Percentiles rank a stretch among this genome's conserved stretches.
Evolutionary conservation across 169 alveolate species (phyloP).

Genomic region (Cryptosporidium ubiquitum): DNA sequence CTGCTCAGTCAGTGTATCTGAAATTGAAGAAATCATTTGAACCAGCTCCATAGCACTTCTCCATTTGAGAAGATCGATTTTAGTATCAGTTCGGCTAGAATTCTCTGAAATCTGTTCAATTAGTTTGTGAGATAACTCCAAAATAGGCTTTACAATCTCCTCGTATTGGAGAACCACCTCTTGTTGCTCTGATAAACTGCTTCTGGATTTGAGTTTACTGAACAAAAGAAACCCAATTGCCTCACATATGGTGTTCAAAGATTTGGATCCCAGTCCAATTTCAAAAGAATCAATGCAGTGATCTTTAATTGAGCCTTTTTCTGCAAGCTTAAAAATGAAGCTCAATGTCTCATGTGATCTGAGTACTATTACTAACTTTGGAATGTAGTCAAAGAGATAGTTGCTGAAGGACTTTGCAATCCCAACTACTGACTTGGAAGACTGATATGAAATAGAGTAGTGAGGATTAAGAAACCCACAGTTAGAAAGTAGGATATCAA

Average conservation of each 20-base stretch:
- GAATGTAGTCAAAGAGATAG: not conserved
- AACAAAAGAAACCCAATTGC: slow-evolving; percentile 31
- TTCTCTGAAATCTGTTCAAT: slow-evolving; percentile 7
- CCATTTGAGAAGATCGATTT: slow-evolving; percentile 1
- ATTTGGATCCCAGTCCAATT: slow-evolving; percentile 10
- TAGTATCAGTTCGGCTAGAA: not conserved
- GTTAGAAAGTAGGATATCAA: slow-evolving; percentile 26
- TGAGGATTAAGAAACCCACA: slow-evolving; percentile 35
- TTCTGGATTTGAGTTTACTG: not conserved
- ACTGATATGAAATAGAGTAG: slow-evolving; percentile 5
- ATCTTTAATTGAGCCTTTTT: not conserved
- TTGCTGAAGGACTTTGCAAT: not conserved
- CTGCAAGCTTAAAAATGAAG: not conserved
- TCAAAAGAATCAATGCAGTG: not conserved
- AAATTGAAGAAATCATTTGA: slow-evolving; percentile 31
- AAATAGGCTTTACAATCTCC: slow-evolving; percentile 28
- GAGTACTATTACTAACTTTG: slow-evolving; percentile 3
- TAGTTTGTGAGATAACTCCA: slow-evolving; percentile 14
- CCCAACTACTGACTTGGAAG: slow-evolving; percentile 16
- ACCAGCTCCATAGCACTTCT: slow-evolving; percentile 44
- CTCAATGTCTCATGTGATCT: slow-evolving; percentile 33
- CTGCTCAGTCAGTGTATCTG: slow-evolving; percentile 40
- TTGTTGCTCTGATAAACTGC: not conserved
- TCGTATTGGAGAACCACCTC: slow-evolving; percentile 25
- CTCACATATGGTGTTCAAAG: slow-evolving; percentile 31